Base-by-base conservation (phyloP, 192 early-diverging fungal species). In the Kickxella alabastrina region DNA sequence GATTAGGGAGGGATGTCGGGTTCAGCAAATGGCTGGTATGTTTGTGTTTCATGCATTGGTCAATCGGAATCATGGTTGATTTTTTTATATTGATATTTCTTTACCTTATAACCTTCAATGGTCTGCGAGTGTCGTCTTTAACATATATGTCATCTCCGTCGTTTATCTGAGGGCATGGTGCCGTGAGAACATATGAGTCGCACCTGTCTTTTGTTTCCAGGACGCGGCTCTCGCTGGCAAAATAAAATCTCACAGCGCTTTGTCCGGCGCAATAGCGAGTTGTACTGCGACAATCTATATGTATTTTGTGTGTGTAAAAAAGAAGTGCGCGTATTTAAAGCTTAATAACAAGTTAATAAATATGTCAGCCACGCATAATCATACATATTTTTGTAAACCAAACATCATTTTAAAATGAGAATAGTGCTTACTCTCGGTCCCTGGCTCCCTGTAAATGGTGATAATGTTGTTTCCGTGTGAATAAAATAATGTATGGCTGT, bases 381-480 rank as follows among this genome's bases (percentile, higher is more conserved):
- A n/a, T n/a, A n/a, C n/a, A n/a, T n/a, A n/a, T n/a, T n/a, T n/a
- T n/a, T n/a, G n/a, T n/a, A n/a, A n/a, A n/a, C n/a, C n/a, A n/a
- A n/a, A n/a, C n/a, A n/a, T n/a, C n/a, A n/a, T n/a, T n/a, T n/a
- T n/a, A n/a, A n/a, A n/a, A n/a, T n/a, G n/a, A n/a, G n/a, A n/a
- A n/a, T n/a, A n/a, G 26, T 35, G 49, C 66, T 39, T 69, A 69
- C 66, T 29, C 36, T 57, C 32, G 2, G 49, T 43, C 10, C 32
- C 54, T 10, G 68, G 55, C 13, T 51, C 48, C 17, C 26, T 55
- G 55, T 62, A 52, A 15, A 71, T 39, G 36, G 49, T 55, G 19
- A 64, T 25, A 24, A 71, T 60, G 38, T 52, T 44, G 27, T 64
- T 72, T 23, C 62, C 62, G 19, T 72, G 68, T 2, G 57, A 54